These are phyloP conservation scores for Stephania cephalantha DNA, from an alignment of 164 flowering plant species.

Conservation along the genomic window DNA sequence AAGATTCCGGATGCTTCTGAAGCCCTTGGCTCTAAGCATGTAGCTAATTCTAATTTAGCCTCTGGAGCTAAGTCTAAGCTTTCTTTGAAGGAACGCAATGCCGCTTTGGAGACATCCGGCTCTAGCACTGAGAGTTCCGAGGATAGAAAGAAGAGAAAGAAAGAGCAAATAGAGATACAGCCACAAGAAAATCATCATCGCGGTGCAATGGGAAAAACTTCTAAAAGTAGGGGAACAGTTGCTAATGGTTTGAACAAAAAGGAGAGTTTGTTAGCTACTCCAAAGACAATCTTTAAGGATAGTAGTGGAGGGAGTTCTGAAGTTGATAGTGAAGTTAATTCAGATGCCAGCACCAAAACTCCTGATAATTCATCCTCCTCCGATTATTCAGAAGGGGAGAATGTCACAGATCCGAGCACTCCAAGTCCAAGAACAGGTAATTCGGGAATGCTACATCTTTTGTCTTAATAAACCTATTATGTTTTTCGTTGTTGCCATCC, in stretches of 20 bases:
- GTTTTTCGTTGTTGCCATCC: too few relatives aligned
- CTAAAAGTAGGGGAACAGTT: constrained; percentile 22
- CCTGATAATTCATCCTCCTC: constrained; percentile 45
- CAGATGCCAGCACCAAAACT: constrained; percentile 41
- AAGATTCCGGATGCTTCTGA: constrained; percentile 14
- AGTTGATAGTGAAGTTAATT: constrained; percentile 30
- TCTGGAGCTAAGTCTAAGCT: neutral
- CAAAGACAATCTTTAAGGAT: constrained; percentile 37
- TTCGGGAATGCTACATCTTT: neutral
- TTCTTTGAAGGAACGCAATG: constrained; percentile 10
- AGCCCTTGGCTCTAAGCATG: neutral
- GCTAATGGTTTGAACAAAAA: constrained; percentile 20
- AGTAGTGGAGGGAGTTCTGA: constrained; percentile 39
- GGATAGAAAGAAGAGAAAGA: constrained; percentile 6
- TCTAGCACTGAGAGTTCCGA: constrained; percentile 25
- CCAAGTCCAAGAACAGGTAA: constrained; percentile 29
- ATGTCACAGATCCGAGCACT: constrained; percentile 21
- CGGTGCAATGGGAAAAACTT: constrained; percentile 16
- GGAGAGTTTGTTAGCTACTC: constrained; percentile 32
- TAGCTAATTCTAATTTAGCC: neutral
- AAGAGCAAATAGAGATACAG: constrained; percentile 11
- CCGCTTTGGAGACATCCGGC: constrained; percentile 1
- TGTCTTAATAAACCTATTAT: too few relatives aligned
- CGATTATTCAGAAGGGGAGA: constrained; percentile 38
- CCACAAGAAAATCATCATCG: constrained; percentile 10